These are phyloP conservation scores for Mortierella sp. DNA, from an alignment of 371 early-diverging fungal genomes.

Conservation along the genomic window DNA sequence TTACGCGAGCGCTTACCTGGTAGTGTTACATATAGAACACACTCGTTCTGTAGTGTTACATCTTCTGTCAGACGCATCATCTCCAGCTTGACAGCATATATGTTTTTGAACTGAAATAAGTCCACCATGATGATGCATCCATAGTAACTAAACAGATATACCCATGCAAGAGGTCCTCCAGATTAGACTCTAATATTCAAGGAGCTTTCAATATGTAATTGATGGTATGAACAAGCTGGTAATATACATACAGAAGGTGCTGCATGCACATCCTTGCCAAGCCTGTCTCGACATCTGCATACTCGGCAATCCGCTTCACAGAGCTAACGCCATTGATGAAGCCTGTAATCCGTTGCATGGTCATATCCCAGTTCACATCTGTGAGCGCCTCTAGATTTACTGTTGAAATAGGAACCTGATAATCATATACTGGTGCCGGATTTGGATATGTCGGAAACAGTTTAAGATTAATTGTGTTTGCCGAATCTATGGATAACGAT, in stretches of 20 bases:
- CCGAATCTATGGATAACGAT: conserved; percentile 60
- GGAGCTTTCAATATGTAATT: not conserved
- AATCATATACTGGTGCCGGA: conserved; percentile 81
- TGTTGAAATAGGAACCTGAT: conserved; percentile 86
- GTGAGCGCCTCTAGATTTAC: conserved; percentile 75
- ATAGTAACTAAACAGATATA: conserved; percentile 71
- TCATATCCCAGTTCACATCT: conserved; percentile 88
- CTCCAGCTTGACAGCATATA: conserved; percentile 79
- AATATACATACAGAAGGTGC: conserved; percentile 78
- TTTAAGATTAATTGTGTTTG: conserved; percentile 84
- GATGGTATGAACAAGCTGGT: no score
- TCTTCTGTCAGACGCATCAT: conserved; percentile 73
- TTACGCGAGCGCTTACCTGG: conserved; percentile 59
- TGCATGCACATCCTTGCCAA: conserved; percentile 83
- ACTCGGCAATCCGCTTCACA: conserved; percentile 80
- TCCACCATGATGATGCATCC: conserved; percentile 87
- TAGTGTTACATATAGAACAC: conserved; percentile 72
- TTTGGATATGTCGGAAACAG: conserved; percentile 85
- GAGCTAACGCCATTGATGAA: conserved; percentile 84
- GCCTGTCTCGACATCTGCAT: conserved; percentile 80
- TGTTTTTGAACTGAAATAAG: conserved; percentile 91
- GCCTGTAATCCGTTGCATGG: conserved; percentile 73
- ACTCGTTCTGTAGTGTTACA: conserved; percentile 73
- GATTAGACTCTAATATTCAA: not conserved
- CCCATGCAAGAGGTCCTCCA: not conserved